A percentile compares a stretch with the other conserved stretches of the same genome.
Conservation (phyloP, 352 stramenopile species). For the Plasmopara muralis region DNA sequence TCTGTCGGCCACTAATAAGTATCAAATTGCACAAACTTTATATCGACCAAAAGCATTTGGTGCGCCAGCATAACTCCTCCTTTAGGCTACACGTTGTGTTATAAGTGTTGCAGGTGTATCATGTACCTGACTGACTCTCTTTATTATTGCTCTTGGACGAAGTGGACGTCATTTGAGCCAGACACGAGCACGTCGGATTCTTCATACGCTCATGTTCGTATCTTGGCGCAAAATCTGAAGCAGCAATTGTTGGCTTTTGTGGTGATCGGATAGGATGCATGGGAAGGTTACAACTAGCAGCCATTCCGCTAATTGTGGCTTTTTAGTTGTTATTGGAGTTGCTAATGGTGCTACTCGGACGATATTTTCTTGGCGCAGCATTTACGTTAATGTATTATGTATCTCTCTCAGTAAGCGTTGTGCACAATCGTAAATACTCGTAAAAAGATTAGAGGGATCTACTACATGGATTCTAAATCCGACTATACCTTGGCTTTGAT, state of each 20-base stretch:
- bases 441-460: conserved; percentile 46
- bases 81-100: conserved; percentile 51
- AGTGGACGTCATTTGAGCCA: conserved; percentile 72
- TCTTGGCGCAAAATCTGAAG: conserved; percentile 54
- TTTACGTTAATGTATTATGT: conserved; percentile 59
- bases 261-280: conserved; percentile 56
- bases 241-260: conserved; percentile 49
- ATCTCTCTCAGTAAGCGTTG: conserved; percentile 63
- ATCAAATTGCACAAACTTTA: conserved; percentile 1
- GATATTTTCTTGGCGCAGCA: conserved; percentile 58
- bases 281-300: conserved; percentile 58
- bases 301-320: conserved; percentile 64
- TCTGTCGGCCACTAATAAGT: too few relatives aligned
- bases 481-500: conserved; percentile 63
- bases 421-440: conserved; percentile 43
- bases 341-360: conserved; percentile 57
- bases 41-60: conserved; percentile 16
- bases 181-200: conserved; percentile 59
- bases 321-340: conserved; percentile 60
- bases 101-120: conserved; percentile 39
- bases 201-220: conserved; percentile 63
- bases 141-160: conserved; percentile 61
- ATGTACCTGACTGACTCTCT: conserved; percentile 52
- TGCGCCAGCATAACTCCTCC: conserved; percentile 41
- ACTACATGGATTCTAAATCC: conserved; percentile 57